Percentiles rank a stretch among this genome's conserved stretches.
These are phyloP conservation scores for Colletotrichum echinochloae DNA, from an alignment of 2,329 filamentous ascomycete genomes.

Conservation along the genomic window DNA sequence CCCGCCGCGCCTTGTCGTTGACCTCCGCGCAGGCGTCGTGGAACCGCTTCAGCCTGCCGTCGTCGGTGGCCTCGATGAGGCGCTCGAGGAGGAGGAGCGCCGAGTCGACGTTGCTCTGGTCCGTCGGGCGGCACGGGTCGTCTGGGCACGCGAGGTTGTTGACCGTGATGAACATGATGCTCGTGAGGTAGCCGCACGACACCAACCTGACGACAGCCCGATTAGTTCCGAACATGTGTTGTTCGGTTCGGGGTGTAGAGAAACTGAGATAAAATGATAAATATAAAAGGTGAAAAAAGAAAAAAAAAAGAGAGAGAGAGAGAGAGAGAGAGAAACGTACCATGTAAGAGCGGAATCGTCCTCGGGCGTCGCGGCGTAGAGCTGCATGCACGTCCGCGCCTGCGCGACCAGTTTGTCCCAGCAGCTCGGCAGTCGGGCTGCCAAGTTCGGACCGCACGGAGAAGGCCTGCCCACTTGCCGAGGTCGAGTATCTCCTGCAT, in stretches of 20 bases:
- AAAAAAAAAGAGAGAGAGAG: no score
- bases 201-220: conserved; percentile 10
- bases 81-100: conserved; percentile 21
- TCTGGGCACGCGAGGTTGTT: conserved; percentile 29
- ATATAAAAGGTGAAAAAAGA: no score
- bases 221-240: background rate
- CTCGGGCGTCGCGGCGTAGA: conserved; percentile 24
- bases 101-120: conserved; percentile 36
- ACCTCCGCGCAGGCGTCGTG: conserved; percentile 31
- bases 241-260: no score
- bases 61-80: conserved; percentile 13
- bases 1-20: conserved; percentile 14
- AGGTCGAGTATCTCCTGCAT: conserved; percentile 16
- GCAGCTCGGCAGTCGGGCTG: conserved; percentile 4
- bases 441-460: background rate
- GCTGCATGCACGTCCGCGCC: conserved; percentile 32
- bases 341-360: conserved; percentile 33
- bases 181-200: conserved; percentile 32
- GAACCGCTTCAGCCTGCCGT: conserved; percentile 18
- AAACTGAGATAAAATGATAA: no score
- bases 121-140: background rate
- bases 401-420: conserved; percentile 30
- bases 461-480: background rate
- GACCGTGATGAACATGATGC: conserved; percentile 35
- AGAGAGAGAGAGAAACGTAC: no score